Percentiles rank a stretch among this genome's conserved stretches.
Evolutionary conservation across 176 grass and related monocot genomes (phyloP).

Genomic region (Dendrocalamus sinicus): DNA sequence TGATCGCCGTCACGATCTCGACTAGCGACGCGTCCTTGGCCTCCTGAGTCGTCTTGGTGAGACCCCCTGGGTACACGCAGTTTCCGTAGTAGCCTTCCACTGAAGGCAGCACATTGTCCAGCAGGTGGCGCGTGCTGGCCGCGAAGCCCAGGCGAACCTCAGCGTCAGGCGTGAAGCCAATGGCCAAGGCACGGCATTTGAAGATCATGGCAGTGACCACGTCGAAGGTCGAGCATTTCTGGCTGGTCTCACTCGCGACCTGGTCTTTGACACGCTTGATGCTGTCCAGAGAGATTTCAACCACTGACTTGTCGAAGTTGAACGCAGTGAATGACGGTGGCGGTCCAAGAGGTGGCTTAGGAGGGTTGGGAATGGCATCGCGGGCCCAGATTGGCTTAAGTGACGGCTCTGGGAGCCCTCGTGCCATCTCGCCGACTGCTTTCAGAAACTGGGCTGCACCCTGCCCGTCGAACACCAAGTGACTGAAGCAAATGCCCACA

Average conservation of each 20-base stretch:
- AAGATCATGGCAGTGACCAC: slow-evolving; percentile 73
- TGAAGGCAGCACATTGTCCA: slow-evolving; percentile 52
- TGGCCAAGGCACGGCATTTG: slow-evolving; percentile 57
- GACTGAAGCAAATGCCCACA: slow-evolving; percentile 65
- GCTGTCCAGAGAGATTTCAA: slow-evolving; percentile 65
- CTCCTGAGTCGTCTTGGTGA: slow-evolving; percentile 49
- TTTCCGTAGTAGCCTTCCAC: slow-evolving; percentile 77
- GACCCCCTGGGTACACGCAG: slow-evolving; percentile 58
- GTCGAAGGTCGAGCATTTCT: slow-evolving; percentile 75
- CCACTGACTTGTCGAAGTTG: slow-evolving; percentile 56
- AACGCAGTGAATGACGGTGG: slow-evolving; percentile 49
- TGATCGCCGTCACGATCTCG: slow-evolving; percentile 50
- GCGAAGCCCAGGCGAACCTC: slow-evolving; percentile 58
- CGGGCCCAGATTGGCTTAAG: slow-evolving; percentile 63
- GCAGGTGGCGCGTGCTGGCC: slow-evolving; percentile 68
- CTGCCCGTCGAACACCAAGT: slow-evolving; percentile 67
- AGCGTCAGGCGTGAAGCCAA: slow-evolving; percentile 33
- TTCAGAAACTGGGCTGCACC: slow-evolving; percentile 70
- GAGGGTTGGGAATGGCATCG: slow-evolving; percentile 69
- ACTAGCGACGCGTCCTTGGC: slow-evolving; percentile 49
- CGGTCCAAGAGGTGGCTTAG: slow-evolving; percentile 49
- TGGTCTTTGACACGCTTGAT: slow-evolving; percentile 57
- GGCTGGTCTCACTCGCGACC: slow-evolving; percentile 51
- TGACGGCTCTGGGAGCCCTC: slow-evolving; percentile 48
- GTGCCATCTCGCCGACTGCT: slow-evolving; percentile 65